Evolutionary conservation across 164 flowering plant genomes (phyloP).

Genomic region (Pachysandra terminalis): DNA sequence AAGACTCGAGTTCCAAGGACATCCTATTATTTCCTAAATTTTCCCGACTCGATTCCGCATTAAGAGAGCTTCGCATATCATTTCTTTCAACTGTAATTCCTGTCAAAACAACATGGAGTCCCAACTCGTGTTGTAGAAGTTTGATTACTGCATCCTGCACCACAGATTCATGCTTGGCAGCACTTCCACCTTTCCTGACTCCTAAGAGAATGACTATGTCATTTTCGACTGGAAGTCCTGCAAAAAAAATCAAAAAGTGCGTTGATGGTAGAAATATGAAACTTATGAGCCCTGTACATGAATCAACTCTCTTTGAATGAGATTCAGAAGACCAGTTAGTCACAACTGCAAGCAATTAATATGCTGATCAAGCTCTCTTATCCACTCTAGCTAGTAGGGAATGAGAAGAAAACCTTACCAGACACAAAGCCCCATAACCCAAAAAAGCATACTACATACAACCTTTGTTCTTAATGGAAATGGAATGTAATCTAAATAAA

Average conservation of each 20-base stretch:
- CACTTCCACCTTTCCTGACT: conserved; percentile 16
- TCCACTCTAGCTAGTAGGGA: background rate
- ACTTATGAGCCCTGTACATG: background rate
- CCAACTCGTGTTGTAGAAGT: conserved; percentile 59
- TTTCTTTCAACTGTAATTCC: conserved; percentile 9
- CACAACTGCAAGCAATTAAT: background rate
- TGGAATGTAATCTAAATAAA: too few relatives aligned
- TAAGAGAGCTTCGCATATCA: conserved; percentile 3
- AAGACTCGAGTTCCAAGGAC: conserved; percentile 12
- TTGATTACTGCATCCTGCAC: conserved; percentile 50
- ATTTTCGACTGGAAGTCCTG: conserved; percentile 55
- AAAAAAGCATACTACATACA: background rate
- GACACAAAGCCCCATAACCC: too few relatives aligned
- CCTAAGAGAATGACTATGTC: conserved; percentile 67
- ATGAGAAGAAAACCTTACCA: background rate
- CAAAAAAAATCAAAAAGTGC: too few relatives aligned
- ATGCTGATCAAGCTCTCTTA: background rate
- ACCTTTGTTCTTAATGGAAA: too few relatives aligned
- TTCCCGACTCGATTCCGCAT: conserved; percentile 10
- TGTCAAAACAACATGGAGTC: conserved; percentile 46
- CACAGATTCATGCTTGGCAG: conserved; percentile 18
- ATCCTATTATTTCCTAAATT: conserved; percentile 7
- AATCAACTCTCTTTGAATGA: background rate
- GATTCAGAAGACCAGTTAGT: background rate
- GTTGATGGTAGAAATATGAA: too few relatives aligned